phyloP scores from a whole-genome alignment of 306 rosid species.

The Hippophae rhamnoides region DNA sequence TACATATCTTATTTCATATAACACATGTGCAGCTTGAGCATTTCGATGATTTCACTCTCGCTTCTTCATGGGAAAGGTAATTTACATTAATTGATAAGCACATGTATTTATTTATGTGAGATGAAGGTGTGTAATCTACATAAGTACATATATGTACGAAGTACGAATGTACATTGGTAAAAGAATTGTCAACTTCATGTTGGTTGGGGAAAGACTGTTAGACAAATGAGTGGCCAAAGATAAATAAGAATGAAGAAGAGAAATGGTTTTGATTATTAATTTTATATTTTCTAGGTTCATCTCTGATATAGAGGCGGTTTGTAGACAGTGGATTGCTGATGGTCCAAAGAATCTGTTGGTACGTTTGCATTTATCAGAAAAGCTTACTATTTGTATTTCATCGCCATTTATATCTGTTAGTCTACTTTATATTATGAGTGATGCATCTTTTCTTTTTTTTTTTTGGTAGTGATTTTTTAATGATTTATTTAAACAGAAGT shows the following conservation, averaged over 20 bases:
- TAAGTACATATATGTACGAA: background rate
- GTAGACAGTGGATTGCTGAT: slow-evolving; percentile 80
- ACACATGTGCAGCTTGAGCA: slow-evolving; percentile 61
- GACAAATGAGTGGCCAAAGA: background rate
- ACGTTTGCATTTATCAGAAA: slow-evolving; percentile 22
- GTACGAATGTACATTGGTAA: too few species aligned
- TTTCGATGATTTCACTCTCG: slow-evolving; percentile 94
- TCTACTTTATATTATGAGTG: too few species aligned
- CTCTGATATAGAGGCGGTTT: slow-evolving; percentile 85
- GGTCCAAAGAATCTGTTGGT: slow-evolving; percentile 80
- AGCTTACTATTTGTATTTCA: background rate
- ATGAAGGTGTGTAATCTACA: background rate
- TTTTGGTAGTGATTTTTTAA: too few species aligned
- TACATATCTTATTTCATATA: background rate
- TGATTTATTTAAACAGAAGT: too few species aligned
- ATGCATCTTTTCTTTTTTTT: too few species aligned
- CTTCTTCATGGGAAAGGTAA: slow-evolving; percentile 96
- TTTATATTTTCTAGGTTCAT: slow-evolving; percentile 51
- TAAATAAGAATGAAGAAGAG: background rate
- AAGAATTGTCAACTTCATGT: too few species aligned
- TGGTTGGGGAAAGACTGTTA: background rate
- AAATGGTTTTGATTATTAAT: background rate
- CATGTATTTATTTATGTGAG: background rate
- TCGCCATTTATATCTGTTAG: background rate
- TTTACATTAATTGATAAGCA: background rate